These are phyloP conservation scores for Seminavis robusta DNA, from an alignment of 108 stramenopile species.

Conservation along the genomic window DNA sequence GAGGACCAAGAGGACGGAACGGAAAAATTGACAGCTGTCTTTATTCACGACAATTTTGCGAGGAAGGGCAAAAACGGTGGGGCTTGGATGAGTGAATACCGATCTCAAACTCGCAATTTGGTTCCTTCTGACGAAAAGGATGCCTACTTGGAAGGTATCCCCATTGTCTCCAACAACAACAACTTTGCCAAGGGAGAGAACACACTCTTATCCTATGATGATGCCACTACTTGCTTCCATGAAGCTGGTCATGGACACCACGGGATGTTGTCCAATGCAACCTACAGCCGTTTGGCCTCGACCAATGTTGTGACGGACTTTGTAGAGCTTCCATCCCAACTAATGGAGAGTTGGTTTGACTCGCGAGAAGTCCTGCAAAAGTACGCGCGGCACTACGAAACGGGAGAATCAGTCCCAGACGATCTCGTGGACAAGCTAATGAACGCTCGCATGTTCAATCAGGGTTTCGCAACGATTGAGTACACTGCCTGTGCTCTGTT, in stretches of 20 bases:
- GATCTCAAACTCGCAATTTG: slow-evolving; percentile 70
- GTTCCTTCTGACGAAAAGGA: slow-evolving; percentile 27
- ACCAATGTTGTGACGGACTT: slow-evolving; percentile 74
- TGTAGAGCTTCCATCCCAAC: slow-evolving; percentile 72
- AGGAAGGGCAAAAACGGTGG: slow-evolving; percentile 59
- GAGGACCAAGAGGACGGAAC: slow-evolving; percentile 11
- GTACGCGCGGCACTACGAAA: slow-evolving; percentile 61
- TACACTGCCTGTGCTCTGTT: slow-evolving; percentile 75
- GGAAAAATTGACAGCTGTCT: slow-evolving; percentile 58
- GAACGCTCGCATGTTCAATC: slow-evolving; percentile 62
- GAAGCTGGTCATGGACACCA: slow-evolving; percentile 71
- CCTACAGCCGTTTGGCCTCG: slow-evolving; percentile 61
- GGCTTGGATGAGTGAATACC: slow-evolving; percentile 83
- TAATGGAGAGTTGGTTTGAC: slow-evolving; percentile 80
- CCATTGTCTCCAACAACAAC: slow-evolving; percentile 79
- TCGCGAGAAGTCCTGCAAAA: slow-evolving; percentile 58
- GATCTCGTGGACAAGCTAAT: slow-evolving; percentile 64
- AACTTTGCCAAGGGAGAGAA: slow-evolving; percentile 64
- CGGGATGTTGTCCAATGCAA: slow-evolving; percentile 67
- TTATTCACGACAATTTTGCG: slow-evolving; percentile 77
- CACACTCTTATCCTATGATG: slow-evolving; percentile 61
- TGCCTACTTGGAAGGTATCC: slow-evolving; percentile 46
- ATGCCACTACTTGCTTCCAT: slow-evolving; percentile 43
- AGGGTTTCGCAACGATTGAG: slow-evolving; percentile 75
- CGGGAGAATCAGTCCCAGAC: slow-evolving; percentile 62